phyloP scores from a whole-genome alignment of 257 asterid genomes.

The Nemophila menziesii region DNA sequence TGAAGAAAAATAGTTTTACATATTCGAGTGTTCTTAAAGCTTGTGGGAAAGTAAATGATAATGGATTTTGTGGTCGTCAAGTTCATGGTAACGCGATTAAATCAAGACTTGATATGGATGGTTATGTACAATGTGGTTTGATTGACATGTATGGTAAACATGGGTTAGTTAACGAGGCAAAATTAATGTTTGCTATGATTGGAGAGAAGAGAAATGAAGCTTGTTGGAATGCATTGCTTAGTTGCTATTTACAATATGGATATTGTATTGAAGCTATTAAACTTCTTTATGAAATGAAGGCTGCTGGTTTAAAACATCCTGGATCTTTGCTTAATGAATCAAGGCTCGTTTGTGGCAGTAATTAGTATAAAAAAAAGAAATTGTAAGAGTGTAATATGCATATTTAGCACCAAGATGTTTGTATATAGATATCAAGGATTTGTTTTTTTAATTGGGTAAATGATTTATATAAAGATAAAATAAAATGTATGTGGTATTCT shows the following conservation, averaged over 20 bases:
- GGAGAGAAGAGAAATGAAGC: slow-evolving; percentile 27
- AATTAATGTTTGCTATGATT: slow-evolving; percentile 21
- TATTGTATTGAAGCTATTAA: slow-evolving; percentile 33
- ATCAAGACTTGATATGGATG: slow-evolving; percentile 48
- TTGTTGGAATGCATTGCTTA: slow-evolving; percentile 50
- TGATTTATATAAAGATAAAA: no score
- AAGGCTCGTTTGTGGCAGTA: slow-evolving; percentile 31
- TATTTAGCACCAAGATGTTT: no score
- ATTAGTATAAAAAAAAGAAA: no score
- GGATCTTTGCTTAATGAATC: slow-evolving; percentile 38
- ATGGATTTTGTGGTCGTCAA: slow-evolving; percentile 40
- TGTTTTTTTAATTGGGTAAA: no score
- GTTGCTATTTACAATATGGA: slow-evolving; percentile 33
- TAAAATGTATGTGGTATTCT: no score
- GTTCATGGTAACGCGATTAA: slow-evolving; percentile 55
- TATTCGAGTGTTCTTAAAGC: slow-evolving; percentile 61
- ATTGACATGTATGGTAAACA: slow-evolving; percentile 52
- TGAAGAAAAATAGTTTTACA: slow-evolving; percentile 43
- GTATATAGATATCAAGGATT: no score
- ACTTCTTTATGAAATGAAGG: slow-evolving; percentile 39
- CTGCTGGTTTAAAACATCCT: slow-evolving; percentile 37
- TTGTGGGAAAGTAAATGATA: slow-evolving; percentile 38
- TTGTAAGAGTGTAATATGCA: no score
- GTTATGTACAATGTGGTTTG: slow-evolving; percentile 52
- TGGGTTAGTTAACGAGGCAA: slow-evolving; percentile 42